Evolutionary conservation across 2,329 filamentous ascomycete species (phyloP), one percentile per base, ranked within the genome.

Genomic region (Xylaria sp.): DNA sequence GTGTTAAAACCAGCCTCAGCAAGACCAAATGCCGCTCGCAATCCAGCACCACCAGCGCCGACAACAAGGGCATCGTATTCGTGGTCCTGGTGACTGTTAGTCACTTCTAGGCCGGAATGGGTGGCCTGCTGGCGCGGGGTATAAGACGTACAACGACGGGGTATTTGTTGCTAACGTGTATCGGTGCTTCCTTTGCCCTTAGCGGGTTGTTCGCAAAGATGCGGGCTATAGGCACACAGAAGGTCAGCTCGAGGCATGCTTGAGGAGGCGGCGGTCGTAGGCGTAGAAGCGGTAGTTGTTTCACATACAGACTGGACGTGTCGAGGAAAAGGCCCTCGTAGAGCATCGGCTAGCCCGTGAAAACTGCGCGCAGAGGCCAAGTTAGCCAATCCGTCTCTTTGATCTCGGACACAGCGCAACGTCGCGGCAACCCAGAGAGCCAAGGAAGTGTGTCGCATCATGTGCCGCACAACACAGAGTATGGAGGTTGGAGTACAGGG

Each of bases 31-130:
- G 93, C 93, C 58, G 93, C 92, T 81, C 93, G 90, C 74, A 96
- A 86, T 81, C 93, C 93, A 69, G 93, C 86, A 76, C 93, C 93
- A 79, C 93, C 93, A 70, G 93, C 93, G 76, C 93, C 93, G 73
- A 96, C 93, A 69, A 99, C 96, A 76, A 99, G 87, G 71, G 95
- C 95, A 92, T 98, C 96, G 84, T 98, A 98, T 84, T 98, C 94
- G 84, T 99, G 96, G 82, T 98, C 96, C 90, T 94, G 78, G 32
- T 70, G 17, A 48, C 27, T 57, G 72, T 77, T 68, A 78, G 66
- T 61, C 65, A 73, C 76, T 69, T 51, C 54, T 39, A 55, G 21
- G 27, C 21, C 21, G 50, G 11, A 9, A n/a, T 19, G 30, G 27
- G n/a, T 61, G 27, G 14, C 3, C 14, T 42, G 39, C 2, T 32